Evolutionary conservation across 2,329 filamentous ascomycete species (phyloP).

Genomic region (Talaromyces atroroseus): DNA sequence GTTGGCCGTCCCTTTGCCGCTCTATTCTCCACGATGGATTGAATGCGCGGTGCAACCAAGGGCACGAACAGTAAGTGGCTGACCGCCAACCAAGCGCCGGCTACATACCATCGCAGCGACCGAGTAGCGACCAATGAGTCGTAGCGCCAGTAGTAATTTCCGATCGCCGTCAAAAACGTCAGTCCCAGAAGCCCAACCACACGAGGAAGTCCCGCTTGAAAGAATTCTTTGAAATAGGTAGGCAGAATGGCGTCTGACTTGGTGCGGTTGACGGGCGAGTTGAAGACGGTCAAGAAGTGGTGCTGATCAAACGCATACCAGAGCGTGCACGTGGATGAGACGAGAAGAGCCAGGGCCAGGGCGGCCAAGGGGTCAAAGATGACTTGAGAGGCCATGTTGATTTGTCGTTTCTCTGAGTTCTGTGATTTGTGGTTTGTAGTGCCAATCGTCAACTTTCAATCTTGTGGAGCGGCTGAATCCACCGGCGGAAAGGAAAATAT

Average conservation of each 20-base stretch:
- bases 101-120: constrained; percentile 10
- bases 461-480: too few relatives aligned
- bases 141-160: constrained; percentile 12
- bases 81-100: constrained; percentile 1
- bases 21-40: constrained; percentile 5
- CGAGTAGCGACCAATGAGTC: neutral
- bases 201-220: constrained; percentile 30
- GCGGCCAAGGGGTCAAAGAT: constrained; percentile 8
- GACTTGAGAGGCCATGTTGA: constrained; percentile 6
- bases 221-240: constrained; percentile 41
- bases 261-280: constrained; percentile 15
- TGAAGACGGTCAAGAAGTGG: constrained; percentile 19
- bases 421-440: neutral
- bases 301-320: constrained; percentile 41
- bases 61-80: constrained; percentile 12
- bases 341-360: constrained; percentile 42
- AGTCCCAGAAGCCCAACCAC: constrained; percentile 32
- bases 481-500: too few relatives aligned
- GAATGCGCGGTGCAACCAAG: constrained; percentile 2
- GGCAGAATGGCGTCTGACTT: constrained; percentile 33
- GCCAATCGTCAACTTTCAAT: neutral
- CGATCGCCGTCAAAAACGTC: constrained; percentile 9
- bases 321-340: constrained; percentile 46
- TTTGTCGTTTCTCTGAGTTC: neutral
- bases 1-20: neutral